A percentile compares a stretch with the other conserved stretches of the same genome.
Conservation (phyloP, 805 yeast genomes). For the Candida cerambycidarum region DNA sequence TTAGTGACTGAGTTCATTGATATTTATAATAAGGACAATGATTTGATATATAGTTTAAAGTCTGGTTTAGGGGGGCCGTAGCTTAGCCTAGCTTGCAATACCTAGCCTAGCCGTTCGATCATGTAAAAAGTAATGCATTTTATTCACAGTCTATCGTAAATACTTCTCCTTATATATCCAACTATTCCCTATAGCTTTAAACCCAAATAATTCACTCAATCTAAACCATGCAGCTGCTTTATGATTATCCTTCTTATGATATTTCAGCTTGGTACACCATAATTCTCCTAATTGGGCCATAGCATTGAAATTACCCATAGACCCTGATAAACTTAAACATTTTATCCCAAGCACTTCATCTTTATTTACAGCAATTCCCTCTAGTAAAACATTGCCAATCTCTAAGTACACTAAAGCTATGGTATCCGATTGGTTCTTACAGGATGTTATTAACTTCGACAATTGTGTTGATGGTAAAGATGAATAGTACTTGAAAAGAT, state of each 20-base stretch:
- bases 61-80: conserved; percentile 10
- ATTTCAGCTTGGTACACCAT: conserved; percentile 59
- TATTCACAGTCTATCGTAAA: too few species aligned
- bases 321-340: conserved; percentile 62
- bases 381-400: conserved; percentile 55
- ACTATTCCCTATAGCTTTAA: conserved; percentile 60
- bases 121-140: too few species aligned
- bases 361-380: conserved; percentile 55
- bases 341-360: conserved; percentile 59
- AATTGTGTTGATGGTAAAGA: conserved; percentile 24
- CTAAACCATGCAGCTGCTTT: conserved; percentile 73
- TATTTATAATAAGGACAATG: conserved; percentile 16
- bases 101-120: too few species aligned
- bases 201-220: conserved; percentile 61
- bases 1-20: conserved; percentile 34
- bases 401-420: conserved; percentile 56
- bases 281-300: conserved; percentile 68
- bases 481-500: conserved; percentile 24
- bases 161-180: conserved; percentile 79
- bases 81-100: too few species aligned
- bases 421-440: conserved; percentile 42
- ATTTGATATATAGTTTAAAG: conserved; percentile 18
- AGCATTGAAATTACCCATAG: conserved; percentile 66
- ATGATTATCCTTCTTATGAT: conserved; percentile 54
- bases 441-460: conserved; percentile 28